A percentile compares a stretch with the other conserved stretches of the same genome.
These are phyloP conservation scores for Onygenales sp. DNA, from an alignment of 2,329 filamentous ascomycete genomes.

Conservation along the genomic window DNA sequence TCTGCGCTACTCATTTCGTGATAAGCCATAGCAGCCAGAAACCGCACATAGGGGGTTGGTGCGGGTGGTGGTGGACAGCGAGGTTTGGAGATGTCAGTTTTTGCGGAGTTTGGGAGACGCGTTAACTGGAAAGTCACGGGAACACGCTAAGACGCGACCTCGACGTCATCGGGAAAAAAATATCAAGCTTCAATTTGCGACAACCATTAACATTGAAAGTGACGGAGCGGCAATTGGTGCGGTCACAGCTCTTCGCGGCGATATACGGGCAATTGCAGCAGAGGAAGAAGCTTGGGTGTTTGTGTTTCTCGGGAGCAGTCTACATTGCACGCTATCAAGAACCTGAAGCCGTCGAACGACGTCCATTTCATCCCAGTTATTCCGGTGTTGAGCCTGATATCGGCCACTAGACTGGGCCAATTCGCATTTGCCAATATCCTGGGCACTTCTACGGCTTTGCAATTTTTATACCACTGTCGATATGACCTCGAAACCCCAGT, in stretches of 20 bases:
- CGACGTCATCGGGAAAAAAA: constrained; percentile 6
- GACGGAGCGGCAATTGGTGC: neutral
- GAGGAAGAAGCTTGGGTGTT: too few species aligned
- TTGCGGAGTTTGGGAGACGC: constrained; percentile 1
- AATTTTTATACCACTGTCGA: neutral
- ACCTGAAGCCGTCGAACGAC: too few species aligned
- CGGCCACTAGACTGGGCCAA: too few species aligned
- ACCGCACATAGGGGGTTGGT: neutral
- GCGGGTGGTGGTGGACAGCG: neutral
- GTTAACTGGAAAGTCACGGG: constrained; percentile 3
- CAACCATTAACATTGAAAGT: neutral
- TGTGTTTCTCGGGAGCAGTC: too few species aligned
- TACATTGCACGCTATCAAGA: too few species aligned
- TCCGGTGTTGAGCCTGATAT: too few species aligned
- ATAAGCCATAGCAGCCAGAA: neutral
- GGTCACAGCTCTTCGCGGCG: neutral
- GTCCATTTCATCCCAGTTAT: too few species aligned
- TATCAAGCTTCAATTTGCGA: neutral
- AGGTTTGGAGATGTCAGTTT: neutral
- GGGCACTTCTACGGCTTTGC: neutral
- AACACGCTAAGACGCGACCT: constrained; percentile 1
- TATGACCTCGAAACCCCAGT: constrained; percentile 3
- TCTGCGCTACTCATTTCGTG: constrained; percentile 28
- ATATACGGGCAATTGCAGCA: too few species aligned
- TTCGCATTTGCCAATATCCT: too few species aligned